Evolutionary conservation across 371 early-diverging fungal genomes (phyloP).

Genomic region (Parasitella parasitica): DNA sequence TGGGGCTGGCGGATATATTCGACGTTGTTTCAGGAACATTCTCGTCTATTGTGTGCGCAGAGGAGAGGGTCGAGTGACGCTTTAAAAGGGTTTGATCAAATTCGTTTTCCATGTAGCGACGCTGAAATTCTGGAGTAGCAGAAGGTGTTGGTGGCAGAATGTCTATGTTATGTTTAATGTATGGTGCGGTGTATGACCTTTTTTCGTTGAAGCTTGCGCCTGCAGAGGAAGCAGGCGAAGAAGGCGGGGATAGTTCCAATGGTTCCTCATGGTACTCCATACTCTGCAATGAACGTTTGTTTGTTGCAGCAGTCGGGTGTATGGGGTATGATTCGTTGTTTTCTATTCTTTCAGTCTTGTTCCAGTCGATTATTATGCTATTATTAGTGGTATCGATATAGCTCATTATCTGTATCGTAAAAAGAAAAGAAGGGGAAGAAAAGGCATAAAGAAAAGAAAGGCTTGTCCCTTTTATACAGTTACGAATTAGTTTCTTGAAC

Average conservation of each 20-base stretch:
- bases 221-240: neutral
- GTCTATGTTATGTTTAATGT: neutral
- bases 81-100: slow-evolving; percentile 4
- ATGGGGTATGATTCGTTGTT: slow-evolving; percentile 8
- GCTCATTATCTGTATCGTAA: neutral
- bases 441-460: neutral
- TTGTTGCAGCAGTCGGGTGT: slow-evolving; percentile 6
- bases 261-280: slow-evolving; percentile 2
- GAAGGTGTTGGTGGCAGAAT: slow-evolving; percentile 2
- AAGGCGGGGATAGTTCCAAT: slow-evolving; percentile 11
- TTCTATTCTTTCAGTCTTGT: neutral
- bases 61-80: slow-evolving; percentile 19
- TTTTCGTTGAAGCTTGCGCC: neutral
- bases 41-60: neutral
- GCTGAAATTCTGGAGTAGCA: neutral
- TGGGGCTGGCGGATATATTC: neutral
- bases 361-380: neutral
- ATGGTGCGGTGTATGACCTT: slow-evolving; percentile 16
- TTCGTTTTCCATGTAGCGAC: neutral
- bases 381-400: neutral
- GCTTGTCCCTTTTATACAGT: neutral
- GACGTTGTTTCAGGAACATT: neutral
- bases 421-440: neutral
- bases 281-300: neutral
- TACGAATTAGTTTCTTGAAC: neutral